Percentiles rank a stretch among this genome's conserved stretches.
These are phyloP conservation scores for Auricularia sp. DNA, from an alignment of 768 basidiomycete genomes.

Conservation along the genomic window DNA sequence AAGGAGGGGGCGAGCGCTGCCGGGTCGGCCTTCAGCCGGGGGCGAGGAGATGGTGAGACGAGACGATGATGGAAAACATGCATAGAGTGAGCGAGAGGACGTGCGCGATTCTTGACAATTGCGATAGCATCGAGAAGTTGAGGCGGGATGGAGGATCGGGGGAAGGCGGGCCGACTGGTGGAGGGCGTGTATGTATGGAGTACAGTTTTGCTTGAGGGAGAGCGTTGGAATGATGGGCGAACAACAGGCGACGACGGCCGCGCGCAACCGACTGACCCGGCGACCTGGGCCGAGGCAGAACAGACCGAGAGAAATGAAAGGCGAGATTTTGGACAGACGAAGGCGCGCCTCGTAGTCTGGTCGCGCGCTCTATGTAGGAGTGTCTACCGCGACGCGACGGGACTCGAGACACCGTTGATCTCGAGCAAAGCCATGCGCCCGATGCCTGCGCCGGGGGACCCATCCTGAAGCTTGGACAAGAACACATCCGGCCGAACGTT, in stretches of 20 bases:
- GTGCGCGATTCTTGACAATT: not conserved
- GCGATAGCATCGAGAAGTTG: not conserved
- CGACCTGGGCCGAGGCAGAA: not conserved
- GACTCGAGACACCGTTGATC: constrained; percentile 5
- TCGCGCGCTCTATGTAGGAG: not conserved
- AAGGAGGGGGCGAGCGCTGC: not conserved
- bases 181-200: not conserved
- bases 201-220: constrained; percentile 1
- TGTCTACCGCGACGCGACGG: not conserved
- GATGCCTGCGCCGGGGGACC: not conserved
- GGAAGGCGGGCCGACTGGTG: not conserved
- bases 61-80: not conserved
- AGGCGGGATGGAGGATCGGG: not conserved
- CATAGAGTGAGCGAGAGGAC: not conserved
- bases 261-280: not conserved
- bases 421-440: constrained; percentile 1
- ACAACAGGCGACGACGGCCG: not conserved
- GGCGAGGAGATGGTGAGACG: not conserved
- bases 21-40: not conserved
- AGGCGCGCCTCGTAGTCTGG: not conserved
- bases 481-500: constrained; percentile 38
- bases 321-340: not conserved
- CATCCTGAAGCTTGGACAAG: not conserved
- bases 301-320: not conserved
- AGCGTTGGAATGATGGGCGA: not conserved